phyloP scores from a whole-genome alignment of 306 rosid species.

The Lotus japonicus region DNA sequence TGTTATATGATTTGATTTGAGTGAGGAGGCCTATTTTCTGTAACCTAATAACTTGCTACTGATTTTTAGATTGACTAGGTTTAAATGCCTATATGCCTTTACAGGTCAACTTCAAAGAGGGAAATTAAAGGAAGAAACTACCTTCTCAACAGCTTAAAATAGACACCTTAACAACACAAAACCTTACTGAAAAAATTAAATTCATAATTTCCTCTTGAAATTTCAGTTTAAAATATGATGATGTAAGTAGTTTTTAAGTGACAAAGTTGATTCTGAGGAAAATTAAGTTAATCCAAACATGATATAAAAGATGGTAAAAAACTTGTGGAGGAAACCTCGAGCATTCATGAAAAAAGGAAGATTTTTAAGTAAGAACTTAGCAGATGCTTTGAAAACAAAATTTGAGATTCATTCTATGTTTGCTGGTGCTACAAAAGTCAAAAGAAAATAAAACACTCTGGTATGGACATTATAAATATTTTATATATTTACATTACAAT shows the following conservation, averaged over 20 bases:
- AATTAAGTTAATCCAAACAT: too few relatives aligned
- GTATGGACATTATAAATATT: constrained; percentile 27
- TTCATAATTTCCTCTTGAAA: neutral
- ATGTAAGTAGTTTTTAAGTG: too few relatives aligned
- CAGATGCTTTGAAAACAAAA: constrained; percentile 13
- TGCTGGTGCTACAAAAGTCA: constrained; percentile 5
- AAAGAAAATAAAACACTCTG: constrained; percentile 8
- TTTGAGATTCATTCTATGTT: constrained; percentile 14
- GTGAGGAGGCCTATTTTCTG: too few relatives aligned
- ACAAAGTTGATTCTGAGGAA: too few relatives aligned
- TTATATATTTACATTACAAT: constrained; percentile 17
- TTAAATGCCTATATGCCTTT: constrained; percentile 14
- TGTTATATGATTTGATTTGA: too few relatives aligned
- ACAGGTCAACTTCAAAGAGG: constrained; percentile 30
- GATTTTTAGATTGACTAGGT: neutral
- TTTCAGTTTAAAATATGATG: too few relatives aligned
- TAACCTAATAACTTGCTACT: constrained; percentile 5
- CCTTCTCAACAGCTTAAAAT: constrained; percentile 46
- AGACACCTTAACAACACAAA: constrained; percentile 43
- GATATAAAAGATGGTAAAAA: too few relatives aligned
- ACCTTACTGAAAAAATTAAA: neutral
- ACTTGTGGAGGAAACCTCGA: constrained; percentile 14
- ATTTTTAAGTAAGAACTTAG: constrained; percentile 7
- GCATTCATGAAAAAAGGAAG: neutral
- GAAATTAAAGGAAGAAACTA: constrained; percentile 22